phyloP scores from a whole-genome alignment of 768 basidiomycete genomes.

The Flagelloscypha sp. region DNA sequence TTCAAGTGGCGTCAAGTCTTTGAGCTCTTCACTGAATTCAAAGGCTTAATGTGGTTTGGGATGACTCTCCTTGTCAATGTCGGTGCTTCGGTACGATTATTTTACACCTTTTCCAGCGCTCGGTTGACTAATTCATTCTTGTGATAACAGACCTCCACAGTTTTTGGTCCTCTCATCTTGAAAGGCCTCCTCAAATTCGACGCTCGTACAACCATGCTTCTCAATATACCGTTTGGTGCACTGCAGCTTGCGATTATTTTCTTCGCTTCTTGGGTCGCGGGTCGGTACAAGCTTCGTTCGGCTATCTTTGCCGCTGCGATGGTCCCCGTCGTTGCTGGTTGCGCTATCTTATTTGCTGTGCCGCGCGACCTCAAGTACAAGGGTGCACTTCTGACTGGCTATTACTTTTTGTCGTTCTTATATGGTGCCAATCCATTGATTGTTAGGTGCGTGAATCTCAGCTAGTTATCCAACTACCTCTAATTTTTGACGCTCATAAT shows the following conservation, averaged over 20 bases:
- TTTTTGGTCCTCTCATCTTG: constrained; percentile 3
- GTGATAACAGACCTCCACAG: background rate
- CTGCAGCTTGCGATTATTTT: background rate
- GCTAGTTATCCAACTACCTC: no score
- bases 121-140: no score
- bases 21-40: background rate
- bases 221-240: constrained; percentile 4
- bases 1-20: constrained; percentile 1
- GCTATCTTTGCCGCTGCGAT: background rate
- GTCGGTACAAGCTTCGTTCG: background rate
- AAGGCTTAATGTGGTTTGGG: background rate
- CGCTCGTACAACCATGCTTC: constrained; percentile 1
- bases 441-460: no score
- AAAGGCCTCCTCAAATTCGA: constrained; percentile 1
- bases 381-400: background rate
- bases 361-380: background rate
- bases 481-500: no score
- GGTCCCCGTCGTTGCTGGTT: constrained; percentile 1
- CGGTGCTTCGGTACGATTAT: background rate
- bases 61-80: constrained; percentile 3
- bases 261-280: background rate
- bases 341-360: constrained; percentile 1
- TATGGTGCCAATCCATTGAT: constrained; percentile 2
- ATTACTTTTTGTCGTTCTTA: constrained; percentile 1
- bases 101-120: background rate